phyloP scores from a whole-genome alignment of 129 eudicot genomes.

The Oenanthe sinensis region DNA sequence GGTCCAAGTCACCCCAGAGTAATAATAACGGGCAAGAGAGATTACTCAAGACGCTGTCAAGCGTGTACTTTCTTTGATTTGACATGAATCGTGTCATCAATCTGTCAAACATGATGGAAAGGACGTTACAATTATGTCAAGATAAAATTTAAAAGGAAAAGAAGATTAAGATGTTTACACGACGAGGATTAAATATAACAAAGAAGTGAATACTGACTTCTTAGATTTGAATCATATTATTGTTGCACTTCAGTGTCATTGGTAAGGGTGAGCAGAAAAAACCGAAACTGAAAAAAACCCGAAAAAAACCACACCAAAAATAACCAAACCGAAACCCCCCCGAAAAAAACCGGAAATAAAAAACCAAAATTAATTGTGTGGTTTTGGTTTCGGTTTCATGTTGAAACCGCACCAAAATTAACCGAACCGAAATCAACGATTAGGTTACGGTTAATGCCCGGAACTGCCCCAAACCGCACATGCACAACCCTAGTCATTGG shows the following conservation, averaged over 20 bases:
- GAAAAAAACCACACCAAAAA: no score
- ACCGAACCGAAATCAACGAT: no score
- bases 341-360: no score
- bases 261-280: no score
- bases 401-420: no score
- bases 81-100: constrained; percentile 76
- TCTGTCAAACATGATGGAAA: constrained; percentile 25
- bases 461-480: no score
- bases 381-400: no score
- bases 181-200: not conserved
- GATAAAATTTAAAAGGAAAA: not conserved
- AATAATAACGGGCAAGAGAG: constrained; percentile 81
- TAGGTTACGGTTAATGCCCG: no score
- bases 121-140: not conserved
- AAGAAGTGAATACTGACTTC: not conserved
- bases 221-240: not conserved
- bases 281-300: no score
- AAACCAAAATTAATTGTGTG: no score
- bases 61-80: constrained; percentile 85
- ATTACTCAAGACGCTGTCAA: constrained; percentile 73
- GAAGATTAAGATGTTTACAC: not conserved
- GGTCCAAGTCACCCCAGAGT: constrained; percentile 97
- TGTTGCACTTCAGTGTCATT: not conserved
- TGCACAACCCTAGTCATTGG: no score
- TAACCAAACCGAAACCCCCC: no score